Evolutionary conservation across 805 yeast genomes (phyloP), one percentile per base, ranked within the genome.

Genomic region (Ogataea zsoltii): DNA sequence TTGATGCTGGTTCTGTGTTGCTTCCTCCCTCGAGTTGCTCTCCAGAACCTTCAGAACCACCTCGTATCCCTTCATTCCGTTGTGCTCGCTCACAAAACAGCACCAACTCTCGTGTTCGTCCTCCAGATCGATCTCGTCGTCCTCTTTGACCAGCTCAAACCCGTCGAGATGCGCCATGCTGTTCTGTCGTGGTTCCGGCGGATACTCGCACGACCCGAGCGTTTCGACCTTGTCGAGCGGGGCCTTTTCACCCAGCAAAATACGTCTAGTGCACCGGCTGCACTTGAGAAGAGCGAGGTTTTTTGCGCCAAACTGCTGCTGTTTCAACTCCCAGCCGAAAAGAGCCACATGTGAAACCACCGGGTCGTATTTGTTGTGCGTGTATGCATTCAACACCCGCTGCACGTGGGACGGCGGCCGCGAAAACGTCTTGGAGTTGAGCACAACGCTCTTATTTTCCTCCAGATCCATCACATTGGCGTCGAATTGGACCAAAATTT

Each of bases 51-150:
- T 46, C 33, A 51, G 14, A 11, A 55, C 41, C 4, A 54, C 45
- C 35, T 53, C 49, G 41, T 56, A 51, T 3, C 60, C 58, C 11
- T 30, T 18, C 19, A 31, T 13, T 7, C 32, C 41, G 18, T 46
- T 36, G 18, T 18, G 19, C 45, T 53, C 15, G 17, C 53, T 33
- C 45, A 53, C 45, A 45, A 60, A 56, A 39, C 71, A 63, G 30
- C 71, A 68, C 76, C 76, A 71, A 14, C 41, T 34, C 28, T 63
- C 66, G 44, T 70, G 75, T 30, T 70, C 75, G 7, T 51, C 51
- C 3, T 63, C 33, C 2, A 69, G 41, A 43, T 70, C 59, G 14
- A 68, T 54, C 2, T 50, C 58, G 44, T 60, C 58, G 12, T 48
- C 54, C 2, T 44, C 15, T 28, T 25, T 29, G n/a, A 37, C 29